Percentiles rank a stretch among this genome's conserved stretches.
Evolutionary conservation across 2,329 filamentous ascomycete genomes (phyloP).

Genomic region (Sphaerulina populicola): DNA sequence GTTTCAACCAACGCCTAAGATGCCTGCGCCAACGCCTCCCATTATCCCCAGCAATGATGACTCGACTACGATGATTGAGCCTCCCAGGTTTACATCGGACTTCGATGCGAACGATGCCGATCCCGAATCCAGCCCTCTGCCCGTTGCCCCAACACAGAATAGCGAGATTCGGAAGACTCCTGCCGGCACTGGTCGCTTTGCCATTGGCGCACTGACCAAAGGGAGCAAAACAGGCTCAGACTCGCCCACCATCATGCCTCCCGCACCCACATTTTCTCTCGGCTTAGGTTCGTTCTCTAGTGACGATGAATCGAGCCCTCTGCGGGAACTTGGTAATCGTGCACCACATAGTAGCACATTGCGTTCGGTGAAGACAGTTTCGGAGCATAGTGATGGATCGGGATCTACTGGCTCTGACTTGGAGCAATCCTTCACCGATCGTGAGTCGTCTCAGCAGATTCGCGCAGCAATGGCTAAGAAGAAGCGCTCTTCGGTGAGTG

Average conservation of each 20-base stretch:
- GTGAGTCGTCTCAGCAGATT: constrained; percentile 24
- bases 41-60: constrained; percentile 1
- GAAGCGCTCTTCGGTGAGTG: constrained; percentile 31
- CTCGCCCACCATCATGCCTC: constrained; percentile 19
- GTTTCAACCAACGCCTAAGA: constrained; percentile 82
- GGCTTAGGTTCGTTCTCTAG: constrained; percentile 54
- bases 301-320: constrained; percentile 45
- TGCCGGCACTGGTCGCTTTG: constrained; percentile 56
- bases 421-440: constrained; percentile 21
- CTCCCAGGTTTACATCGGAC: constrained; percentile 41
- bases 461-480: constrained; percentile 46
- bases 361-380: constrained; percentile 18
- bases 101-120: constrained; percentile 35
- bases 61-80: constrained; percentile 9
- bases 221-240: constrained; percentile 58
- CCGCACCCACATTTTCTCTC: constrained; percentile 48
- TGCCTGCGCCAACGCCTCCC: constrained; percentile 48
- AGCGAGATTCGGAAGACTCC: constrained; percentile 47
- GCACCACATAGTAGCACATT: constrained; percentile 29
- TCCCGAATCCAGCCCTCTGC: constrained; percentile 50
- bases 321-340: constrained; percentile 41
- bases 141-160: constrained; percentile 49
- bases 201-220: constrained; percentile 64
- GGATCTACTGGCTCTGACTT: constrained; percentile 16
- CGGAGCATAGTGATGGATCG: constrained; percentile 24